Percentiles rank a stretch among this genome's conserved stretches.
phyloP scores from a whole-genome alignment of 331 rosid species.

The Acacia concinna region DNA sequence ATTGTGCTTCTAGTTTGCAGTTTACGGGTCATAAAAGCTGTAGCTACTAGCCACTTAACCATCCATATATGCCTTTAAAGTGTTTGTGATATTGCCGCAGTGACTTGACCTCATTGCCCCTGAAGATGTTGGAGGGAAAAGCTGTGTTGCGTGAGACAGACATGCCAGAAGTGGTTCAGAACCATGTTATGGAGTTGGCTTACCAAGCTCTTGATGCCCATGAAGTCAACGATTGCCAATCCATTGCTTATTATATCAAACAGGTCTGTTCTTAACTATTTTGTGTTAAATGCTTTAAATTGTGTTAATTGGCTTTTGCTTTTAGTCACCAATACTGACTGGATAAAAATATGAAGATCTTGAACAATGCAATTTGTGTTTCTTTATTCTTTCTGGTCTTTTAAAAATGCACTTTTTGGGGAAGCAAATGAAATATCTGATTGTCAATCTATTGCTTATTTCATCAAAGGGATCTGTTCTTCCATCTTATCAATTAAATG shows the following conservation, averaged over 20 bases:
- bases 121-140: constrained; percentile 74
- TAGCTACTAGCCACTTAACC: background rate
- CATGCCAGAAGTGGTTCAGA: constrained; percentile 56
- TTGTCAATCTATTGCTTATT: constrained; percentile 55
- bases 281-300: background rate
- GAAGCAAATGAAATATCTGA: constrained; percentile 51
- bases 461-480: constrained; percentile 55
- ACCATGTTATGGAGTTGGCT: constrained; percentile 61
- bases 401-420: background rate
- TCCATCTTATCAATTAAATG: constrained; percentile 7
- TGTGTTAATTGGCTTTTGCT: background rate
- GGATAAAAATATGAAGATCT: background rate
- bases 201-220: constrained; percentile 67
- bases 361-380: background rate
- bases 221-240: constrained; percentile 63
- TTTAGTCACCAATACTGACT: background rate
- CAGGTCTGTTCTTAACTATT: constrained; percentile 39
- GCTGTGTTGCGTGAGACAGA: constrained; percentile 65
- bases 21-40: constrained; percentile 21
- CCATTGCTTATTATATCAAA: constrained; percentile 64
- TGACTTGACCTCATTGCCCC: background rate
- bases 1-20: background rate
- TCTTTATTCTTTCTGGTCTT: background rate
- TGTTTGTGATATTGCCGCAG: background rate
- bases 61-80: background rate